A percentile compares a stretch with the other conserved stretches of the same genome.
phyloP scores from a whole-genome alignment of 306 rosid genomes.

The Myrica gale region DNA sequence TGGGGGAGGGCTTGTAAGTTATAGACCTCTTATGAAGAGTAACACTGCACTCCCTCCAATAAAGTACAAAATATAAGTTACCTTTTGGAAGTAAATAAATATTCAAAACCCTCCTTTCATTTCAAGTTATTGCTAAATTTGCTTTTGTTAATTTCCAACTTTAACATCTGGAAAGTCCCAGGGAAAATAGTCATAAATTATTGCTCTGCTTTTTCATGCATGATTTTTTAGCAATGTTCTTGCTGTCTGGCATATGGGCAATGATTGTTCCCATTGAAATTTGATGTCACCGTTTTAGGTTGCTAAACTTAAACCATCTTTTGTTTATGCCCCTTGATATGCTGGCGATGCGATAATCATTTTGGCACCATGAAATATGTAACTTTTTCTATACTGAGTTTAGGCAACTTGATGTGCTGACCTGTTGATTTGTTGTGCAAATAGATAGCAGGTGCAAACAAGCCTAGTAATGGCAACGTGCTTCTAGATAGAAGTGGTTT shows the following conservation, averaged over 20 bases:
- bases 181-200: background rate
- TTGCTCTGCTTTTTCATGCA: background rate
- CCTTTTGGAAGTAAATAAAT: background rate
- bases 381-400: background rate
- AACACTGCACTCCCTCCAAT: conserved; percentile 4
- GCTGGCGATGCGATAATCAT: background rate
- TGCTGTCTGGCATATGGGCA: background rate
- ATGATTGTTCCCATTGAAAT: background rate
- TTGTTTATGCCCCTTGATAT: background rate
- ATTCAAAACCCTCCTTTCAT: background rate
- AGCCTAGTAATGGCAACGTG: conserved; percentile 1
- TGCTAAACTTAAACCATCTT: background rate
- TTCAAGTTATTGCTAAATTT: background rate
- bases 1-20: conserved; percentile 22
- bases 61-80: conserved; percentile 10
- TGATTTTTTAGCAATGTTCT: background rate
- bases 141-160: background rate
- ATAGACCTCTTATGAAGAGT: background rate
- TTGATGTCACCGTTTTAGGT: background rate
- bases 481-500: conserved; percentile 7
- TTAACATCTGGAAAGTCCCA: background rate
- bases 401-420: background rate
- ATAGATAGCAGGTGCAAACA: background rate
- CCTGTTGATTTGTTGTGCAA: conserved; percentile 11
- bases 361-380: background rate